These are phyloP conservation scores for Cladophialophora bantiana DNA, from an alignment of 2,329 filamentous ascomycete species.

Conservation along the genomic window DNA sequence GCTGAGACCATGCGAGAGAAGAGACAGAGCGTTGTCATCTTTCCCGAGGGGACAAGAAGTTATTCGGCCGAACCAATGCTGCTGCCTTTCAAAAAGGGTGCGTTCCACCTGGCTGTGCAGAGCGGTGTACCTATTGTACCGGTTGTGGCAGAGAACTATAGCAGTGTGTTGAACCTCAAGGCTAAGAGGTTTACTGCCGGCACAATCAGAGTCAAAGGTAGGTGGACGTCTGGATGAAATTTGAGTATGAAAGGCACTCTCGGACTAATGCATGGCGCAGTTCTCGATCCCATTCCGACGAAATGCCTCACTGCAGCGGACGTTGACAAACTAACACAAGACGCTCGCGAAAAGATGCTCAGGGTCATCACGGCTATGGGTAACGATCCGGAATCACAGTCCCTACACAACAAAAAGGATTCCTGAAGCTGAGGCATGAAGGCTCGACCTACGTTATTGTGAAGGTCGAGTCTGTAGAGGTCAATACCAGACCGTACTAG, in stretches of 20 bases:
- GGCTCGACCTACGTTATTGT: not conserved
- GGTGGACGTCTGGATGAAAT: slow-evolving; percentile 35
- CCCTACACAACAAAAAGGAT: slow-evolving; percentile 25
- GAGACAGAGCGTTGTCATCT: slow-evolving; percentile 66
- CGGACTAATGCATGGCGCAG: slow-evolving; percentile 51
- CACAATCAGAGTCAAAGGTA: slow-evolving; percentile 77
- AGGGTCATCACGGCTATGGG: slow-evolving; percentile 58
- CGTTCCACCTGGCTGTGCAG: slow-evolving; percentile 94
- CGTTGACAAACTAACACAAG: slow-evolving; percentile 74
- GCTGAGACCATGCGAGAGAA: slow-evolving; percentile 77
- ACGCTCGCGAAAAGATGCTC: slow-evolving; percentile 78
- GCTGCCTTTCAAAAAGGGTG: slow-evolving; percentile 98
- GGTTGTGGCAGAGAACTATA: slow-evolving; percentile 80
- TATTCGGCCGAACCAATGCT: slow-evolving; percentile 82
- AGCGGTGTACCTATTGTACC: slow-evolving; percentile 93
- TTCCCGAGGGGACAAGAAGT: slow-evolving; percentile 84
- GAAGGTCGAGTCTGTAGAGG: not conserved
- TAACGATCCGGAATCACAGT: slow-evolving; percentile 31
- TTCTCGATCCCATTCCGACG: slow-evolving; percentile 82
- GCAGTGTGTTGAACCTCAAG: slow-evolving; percentile 72
- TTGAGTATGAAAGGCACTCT: not conserved
- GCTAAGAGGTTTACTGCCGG: slow-evolving; percentile 71
- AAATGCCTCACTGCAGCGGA: slow-evolving; percentile 74
- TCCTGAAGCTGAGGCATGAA: slow-evolving; percentile 13
- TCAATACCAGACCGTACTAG: not conserved